Evolutionary conservation across 2,329 filamentous ascomycete species (phyloP), one percentile per base, ranked within the genome.

Genomic region (Fusarium denticulatum): DNA sequence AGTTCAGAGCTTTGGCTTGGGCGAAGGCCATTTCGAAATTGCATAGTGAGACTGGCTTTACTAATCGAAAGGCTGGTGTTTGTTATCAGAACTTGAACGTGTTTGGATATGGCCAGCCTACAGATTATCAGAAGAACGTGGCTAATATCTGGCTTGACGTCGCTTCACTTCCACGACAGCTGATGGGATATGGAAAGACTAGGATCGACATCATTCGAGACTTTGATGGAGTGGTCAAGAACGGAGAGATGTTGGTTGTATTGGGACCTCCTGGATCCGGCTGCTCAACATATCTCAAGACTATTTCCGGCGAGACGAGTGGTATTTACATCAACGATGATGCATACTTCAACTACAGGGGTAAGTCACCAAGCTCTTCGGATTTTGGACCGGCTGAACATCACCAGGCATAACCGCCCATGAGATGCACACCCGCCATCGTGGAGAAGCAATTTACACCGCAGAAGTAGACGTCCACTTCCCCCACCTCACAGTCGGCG

Each of bases 361-460:
- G 90, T 85, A 61, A 26, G 49, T n/a, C 5, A 16, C 1, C 12
- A 16, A 3, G 5, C 30, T 1, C 22, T 32, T 10, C 15, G 13
- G 22, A 15, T 1, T 20, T 13, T 11, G 18, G 1, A 11, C 16
- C 3, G 6, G 30, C 60, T 71, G 14, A 69, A 7, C 22, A 22
- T 8, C 15, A 18, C 28, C 13, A 76, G 74, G 74, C 12, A 76
- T 76, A 32, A 55, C 73, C 12, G 71, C 74, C 16, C 46, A 73
- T 10, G 74, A 76, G 45, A 77, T 77, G 75, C 75, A 77, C 36
- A 58, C 65, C 7, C 66, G 69, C 14, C 76, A 77, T 82, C 90
- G 92, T 26, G 93, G 94, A 62, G 93, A 96, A 82, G 92, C 92
- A 64, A 95, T 96, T 79, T 96, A 95, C 83, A 94, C 92, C 0